Evolutionary conservation across 768 basidiomycete genomes (phyloP).

Genomic region (Phaeolepiota aurea): DNA sequence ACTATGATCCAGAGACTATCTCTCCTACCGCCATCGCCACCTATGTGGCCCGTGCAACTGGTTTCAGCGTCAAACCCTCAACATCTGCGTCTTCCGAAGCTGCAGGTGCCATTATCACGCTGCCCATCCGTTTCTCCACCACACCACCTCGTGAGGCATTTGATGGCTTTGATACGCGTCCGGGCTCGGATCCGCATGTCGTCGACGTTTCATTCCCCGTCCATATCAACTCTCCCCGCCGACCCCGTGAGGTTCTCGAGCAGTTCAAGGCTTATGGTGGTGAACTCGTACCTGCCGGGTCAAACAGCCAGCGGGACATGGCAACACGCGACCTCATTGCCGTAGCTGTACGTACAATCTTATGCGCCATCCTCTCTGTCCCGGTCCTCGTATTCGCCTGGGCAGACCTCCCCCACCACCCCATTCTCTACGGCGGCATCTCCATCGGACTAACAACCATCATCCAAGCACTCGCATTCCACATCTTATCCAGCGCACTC

Average conservation of each 20-base stretch:
- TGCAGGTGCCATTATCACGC: too few species aligned
- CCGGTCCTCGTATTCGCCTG: conserved; percentile 35
- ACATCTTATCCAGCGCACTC: conserved; percentile 24
- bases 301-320: conserved; percentile 10
- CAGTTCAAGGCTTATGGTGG: conserved; percentile 12
- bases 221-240: conserved; percentile 1
- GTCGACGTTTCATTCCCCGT: conserved; percentile 10
- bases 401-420: conserved; percentile 24
- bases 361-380: conserved; percentile 23
- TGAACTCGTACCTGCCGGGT: conserved; percentile 11
- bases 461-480: conserved; percentile 26
- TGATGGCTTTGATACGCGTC: conserved; percentile 6
- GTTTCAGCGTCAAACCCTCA: conserved; percentile 10
- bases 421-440: conserved; percentile 22
- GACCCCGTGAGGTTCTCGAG: conserved; percentile 22
- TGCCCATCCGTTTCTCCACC: conserved; percentile 8
- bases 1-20: conserved; percentile 11
- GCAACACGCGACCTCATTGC: conserved; percentile 21
- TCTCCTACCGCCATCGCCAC: conserved; percentile 9
- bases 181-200: conserved; percentile 4
- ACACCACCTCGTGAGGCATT: conserved; percentile 3
- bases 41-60: conserved; percentile 12
- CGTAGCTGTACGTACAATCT: conserved; percentile 19
- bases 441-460: conserved; percentile 29
- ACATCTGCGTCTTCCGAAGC: neutral